These are phyloP conservation scores for Potentilla sterilis DNA, from an alignment of 306 rosid species.

Conservation along the genomic window DNA sequence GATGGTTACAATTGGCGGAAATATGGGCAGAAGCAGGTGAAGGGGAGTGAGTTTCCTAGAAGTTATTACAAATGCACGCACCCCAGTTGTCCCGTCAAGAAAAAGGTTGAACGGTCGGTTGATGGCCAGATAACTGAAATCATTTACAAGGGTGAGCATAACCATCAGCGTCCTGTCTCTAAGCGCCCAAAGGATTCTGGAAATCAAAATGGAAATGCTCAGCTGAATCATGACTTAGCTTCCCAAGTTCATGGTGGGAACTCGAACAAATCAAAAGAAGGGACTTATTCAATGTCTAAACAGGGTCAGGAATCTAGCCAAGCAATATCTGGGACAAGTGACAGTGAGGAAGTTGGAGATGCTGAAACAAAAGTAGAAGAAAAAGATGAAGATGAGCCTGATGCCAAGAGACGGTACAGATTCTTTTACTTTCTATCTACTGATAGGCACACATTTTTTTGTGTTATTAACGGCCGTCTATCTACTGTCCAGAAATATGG, in stretches of 20 bases:
- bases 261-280: slow-evolving; percentile 32
- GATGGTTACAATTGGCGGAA: slow-evolving; percentile 87
- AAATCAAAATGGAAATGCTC: slow-evolving; percentile 35
- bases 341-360: slow-evolving; percentile 66
- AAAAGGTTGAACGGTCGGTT: slow-evolving; percentile 78
- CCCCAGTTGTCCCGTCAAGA: slow-evolving; percentile 72
- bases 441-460: slow-evolving; percentile 4
- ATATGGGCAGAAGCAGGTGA: slow-evolving; percentile 85
- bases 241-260: slow-evolving; percentile 37
- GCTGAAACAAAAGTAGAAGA: slow-evolving; percentile 43
- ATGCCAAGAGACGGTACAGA: slow-evolving; percentile 60
- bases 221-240: slow-evolving; percentile 34
- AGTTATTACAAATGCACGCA: slow-evolving; percentile 79
- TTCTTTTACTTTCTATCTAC: background rate
- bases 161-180: slow-evolving; percentile 55
- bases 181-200: slow-evolving; percentile 51
- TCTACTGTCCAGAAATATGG: slow-evolving; percentile 49
- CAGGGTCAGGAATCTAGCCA: slow-evolving; percentile 57
- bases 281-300: slow-evolving; percentile 29
- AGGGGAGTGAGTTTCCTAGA: slow-evolving; percentile 78
- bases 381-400: slow-evolving; percentile 61
- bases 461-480: background rate
- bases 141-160: slow-evolving; percentile 77
- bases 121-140: slow-evolving; percentile 74
- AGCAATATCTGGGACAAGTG: slow-evolving; percentile 61